A percentile compares a stretch with the other conserved stretches of the same genome.
Conservation (phyloP, 208 protist species). For the Trichomonas tenax region DNA sequence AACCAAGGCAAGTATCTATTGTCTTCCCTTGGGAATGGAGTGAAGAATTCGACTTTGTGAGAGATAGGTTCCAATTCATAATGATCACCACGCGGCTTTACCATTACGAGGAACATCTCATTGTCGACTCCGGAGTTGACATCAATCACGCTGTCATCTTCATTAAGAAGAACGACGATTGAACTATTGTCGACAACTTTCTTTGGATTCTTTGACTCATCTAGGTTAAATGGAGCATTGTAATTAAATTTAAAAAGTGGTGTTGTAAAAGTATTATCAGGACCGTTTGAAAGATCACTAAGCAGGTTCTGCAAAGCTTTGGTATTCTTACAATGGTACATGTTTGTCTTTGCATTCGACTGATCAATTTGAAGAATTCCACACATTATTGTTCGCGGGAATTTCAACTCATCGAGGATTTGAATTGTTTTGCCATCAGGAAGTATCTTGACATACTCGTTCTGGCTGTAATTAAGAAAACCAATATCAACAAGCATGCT, state of each 20-base stretch:
- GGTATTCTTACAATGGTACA: neutral
- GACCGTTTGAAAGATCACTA: neutral
- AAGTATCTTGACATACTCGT: neutral
- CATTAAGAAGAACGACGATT: neutral
- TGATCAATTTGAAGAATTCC: neutral
- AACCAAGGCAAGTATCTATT: neutral
- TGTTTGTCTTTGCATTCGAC: neutral
- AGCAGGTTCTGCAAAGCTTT: neutral
- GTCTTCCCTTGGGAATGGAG: neutral
- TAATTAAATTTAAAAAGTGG: neutral
- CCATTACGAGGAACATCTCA: neutral
- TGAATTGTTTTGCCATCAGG: neutral
- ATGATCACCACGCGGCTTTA: neutral
- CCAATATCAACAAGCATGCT: neutral
- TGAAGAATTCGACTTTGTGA: neutral
- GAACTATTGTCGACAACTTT: neutral
- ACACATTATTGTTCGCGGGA: neutral
- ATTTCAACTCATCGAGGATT: neutral
- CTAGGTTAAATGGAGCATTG: neutral
- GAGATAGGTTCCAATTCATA: neutral
- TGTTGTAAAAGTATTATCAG: neutral
- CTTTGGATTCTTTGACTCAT: neutral
- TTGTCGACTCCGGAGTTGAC: neutral
- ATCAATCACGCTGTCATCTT: neutral
- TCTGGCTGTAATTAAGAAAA: neutral